phyloP scores from a whole-genome alignment of 1,139 yeast species.

The Geotrichum siamense region DNA sequence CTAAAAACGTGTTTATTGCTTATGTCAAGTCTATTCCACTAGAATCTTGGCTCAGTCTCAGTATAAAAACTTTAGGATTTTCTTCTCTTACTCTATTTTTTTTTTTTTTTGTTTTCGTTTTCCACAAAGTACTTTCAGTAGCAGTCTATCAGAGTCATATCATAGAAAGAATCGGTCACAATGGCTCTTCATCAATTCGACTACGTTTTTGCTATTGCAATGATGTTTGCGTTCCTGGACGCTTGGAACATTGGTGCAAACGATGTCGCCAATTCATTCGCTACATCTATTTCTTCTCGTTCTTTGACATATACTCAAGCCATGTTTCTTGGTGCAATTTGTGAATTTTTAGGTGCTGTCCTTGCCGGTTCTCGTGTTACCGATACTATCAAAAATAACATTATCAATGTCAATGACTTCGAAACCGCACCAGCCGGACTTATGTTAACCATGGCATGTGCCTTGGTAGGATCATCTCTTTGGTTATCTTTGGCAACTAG shows the following conservation, averaged over 20 bases:
- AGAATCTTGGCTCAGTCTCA: too few species aligned
- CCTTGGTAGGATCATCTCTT: slow-evolving; percentile 64
- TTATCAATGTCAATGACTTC: slow-evolving; percentile 48
- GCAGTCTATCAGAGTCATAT: too few species aligned
- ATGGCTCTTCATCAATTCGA: slow-evolving; percentile 27
- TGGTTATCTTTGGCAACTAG: slow-evolving; percentile 66
- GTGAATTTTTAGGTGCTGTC: slow-evolving; percentile 71
- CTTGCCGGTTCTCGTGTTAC: slow-evolving; percentile 64
- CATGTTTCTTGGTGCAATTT: slow-evolving; percentile 57
- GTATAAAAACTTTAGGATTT: too few species aligned
- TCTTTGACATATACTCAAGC: slow-evolving; percentile 70
- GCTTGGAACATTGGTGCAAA: slow-evolving; percentile 84
- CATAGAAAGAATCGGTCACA: too few species aligned
- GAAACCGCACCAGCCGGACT: slow-evolving; percentile 56
- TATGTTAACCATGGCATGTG: slow-evolving; percentile 71
- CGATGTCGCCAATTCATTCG: slow-evolving; percentile 76
- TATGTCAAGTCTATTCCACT: too few species aligned
- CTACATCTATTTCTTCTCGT: slow-evolving; percentile 60
- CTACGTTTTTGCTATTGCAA: slow-evolving; percentile 37
- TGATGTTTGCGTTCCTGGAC: slow-evolving; percentile 64
- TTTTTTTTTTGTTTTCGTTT: too few species aligned
- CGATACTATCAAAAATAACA: slow-evolving; percentile 58
- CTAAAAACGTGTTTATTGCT: too few species aligned
- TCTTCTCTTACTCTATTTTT: too few species aligned
- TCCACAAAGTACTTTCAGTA: too few species aligned